Conservation (phyloP, 2,329 filamentous ascomycete genomes). For the Graphilbum fragrans region DNA sequence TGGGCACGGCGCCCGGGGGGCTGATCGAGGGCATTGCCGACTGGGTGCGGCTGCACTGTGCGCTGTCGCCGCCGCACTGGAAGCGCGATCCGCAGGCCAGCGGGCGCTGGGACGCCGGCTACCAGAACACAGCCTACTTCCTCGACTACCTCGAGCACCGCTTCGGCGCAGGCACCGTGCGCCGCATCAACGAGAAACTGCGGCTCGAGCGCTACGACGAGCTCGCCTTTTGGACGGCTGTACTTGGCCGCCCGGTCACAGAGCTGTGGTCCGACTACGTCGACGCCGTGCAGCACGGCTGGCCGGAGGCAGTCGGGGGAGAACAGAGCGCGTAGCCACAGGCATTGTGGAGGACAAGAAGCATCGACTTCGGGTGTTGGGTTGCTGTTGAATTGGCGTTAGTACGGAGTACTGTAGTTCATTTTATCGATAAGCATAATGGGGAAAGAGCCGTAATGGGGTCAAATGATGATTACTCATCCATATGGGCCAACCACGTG, state of each 20-base stretch:
- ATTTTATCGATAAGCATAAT: too few relatives aligned
- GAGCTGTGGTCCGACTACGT: constrained; percentile 67
- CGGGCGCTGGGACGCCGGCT: constrained; percentile 74
- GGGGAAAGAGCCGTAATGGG: too few relatives aligned
- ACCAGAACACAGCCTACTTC: constrained; percentile 87
- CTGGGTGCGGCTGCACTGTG: constrained; percentile 71
- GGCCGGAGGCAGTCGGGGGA: constrained; percentile 1
- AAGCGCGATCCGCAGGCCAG: constrained; percentile 31
- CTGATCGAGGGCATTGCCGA: constrained; percentile 87
- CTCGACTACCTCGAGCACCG: constrained; percentile 68
- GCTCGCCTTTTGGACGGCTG: constrained; percentile 51
- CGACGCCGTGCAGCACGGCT: constrained; percentile 13
- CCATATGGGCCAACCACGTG: constrained; percentile 11
- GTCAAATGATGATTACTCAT: too few relatives aligned
- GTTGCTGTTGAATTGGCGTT: too few relatives aligned
- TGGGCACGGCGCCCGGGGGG: constrained; percentile 53
- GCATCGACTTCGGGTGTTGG: too few relatives aligned
- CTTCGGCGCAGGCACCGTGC: constrained; percentile 47
- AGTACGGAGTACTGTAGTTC: too few relatives aligned
- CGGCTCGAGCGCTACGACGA: constrained; percentile 51
- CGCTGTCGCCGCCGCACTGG: constrained; percentile 75
- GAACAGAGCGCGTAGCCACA: too few relatives aligned
- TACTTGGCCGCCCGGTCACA: constrained; percentile 54
- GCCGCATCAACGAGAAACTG: constrained; percentile 56
- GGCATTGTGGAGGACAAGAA: too few relatives aligned